phyloP scores from a whole-genome alignment of 192 early-diverging fungal species.

The Hyaloraphidium curvatum region DNA sequence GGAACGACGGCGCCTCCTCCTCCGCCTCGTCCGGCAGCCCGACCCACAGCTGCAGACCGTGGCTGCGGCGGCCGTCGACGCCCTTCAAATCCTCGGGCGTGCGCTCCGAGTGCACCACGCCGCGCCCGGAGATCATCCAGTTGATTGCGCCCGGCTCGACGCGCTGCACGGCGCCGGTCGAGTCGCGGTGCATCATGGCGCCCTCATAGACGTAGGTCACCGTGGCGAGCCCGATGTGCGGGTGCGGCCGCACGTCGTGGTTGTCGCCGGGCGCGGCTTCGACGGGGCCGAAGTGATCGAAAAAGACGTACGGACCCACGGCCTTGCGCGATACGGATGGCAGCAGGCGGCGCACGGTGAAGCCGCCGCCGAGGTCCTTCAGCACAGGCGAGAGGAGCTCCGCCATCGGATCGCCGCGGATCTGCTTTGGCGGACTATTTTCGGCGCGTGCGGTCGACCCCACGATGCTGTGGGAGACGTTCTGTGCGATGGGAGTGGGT shows the following conservation, averaged over 20 bases:
- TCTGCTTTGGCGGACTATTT: too few relatives aligned
- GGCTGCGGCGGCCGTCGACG: background rate
- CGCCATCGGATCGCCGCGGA: too few relatives aligned
- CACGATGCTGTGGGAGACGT: too few relatives aligned
- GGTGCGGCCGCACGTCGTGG: background rate
- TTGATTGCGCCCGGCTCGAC: background rate
- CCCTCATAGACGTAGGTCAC: background rate
- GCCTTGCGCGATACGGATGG: background rate
- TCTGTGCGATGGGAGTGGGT: too few relatives aligned
- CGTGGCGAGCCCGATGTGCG: conserved; percentile 1
- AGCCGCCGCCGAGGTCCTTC: background rate
- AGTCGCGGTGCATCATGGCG: background rate
- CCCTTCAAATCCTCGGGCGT: background rate
- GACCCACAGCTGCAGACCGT: background rate
- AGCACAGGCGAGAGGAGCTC: background rate
- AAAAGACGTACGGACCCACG: background rate
- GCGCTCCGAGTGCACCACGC: background rate
- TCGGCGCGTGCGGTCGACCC: too few relatives aligned
- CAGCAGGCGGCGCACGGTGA: background rate
- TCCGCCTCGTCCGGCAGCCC: background rate
- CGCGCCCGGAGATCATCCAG: background rate
- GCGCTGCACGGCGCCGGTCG: background rate
- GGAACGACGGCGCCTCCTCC: background rate
- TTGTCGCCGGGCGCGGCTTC: background rate
- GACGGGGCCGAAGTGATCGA: background rate